Evolutionary conservation across 805 yeast species (phyloP), one percentile per base, ranked within the genome.

Genomic region (Barnettozyma botsteinii): DNA sequence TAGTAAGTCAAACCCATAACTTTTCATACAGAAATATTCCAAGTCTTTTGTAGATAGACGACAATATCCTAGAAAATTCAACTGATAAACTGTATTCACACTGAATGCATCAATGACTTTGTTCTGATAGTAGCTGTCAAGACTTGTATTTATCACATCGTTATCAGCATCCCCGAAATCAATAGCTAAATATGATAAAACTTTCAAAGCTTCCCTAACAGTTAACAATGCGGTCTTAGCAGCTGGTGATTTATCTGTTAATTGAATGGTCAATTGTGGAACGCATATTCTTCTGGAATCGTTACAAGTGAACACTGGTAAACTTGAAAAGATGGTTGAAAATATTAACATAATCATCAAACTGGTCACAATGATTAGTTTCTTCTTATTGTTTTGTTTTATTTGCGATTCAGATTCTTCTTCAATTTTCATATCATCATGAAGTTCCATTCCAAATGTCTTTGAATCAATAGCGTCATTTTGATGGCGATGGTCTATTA

Each of bases 41-140:
- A 38, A 38, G 26, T 41, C 41, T 13, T 52, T 42, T 13, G 44
- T 42, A 26, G 64, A 65, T 5, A 53, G 38, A 23, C 75, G 67
- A 52, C 81, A 73, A 55, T 67, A 77, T 1, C 80, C 78, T 35
- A 65, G 53, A 37, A 64, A 64, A 51, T 67, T 73, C 47, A 75
- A 61, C 29, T 63, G 61, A 51, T 62, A 76, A 5, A 63, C 38
- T 26, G 70, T 70, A 29, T 60, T 59, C 20, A 61, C 59, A 15
- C 70, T 65, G 47, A 72, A 69, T 0, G 77, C 67, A 50, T 71
- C 75, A 35, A 73, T 63, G 5, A 60, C 62, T 20, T 62, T 55
- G 23, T 46, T 38, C 31, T 59, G 59, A 35, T 51, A 54, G 35
- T 54, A 53, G 14, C 47, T 48, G 26, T 55, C 57, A 30, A 55